Base-by-base conservation (phyloP, 768 basidiomycete genomes). In the Udeniomyces megalosporus region DNA sequence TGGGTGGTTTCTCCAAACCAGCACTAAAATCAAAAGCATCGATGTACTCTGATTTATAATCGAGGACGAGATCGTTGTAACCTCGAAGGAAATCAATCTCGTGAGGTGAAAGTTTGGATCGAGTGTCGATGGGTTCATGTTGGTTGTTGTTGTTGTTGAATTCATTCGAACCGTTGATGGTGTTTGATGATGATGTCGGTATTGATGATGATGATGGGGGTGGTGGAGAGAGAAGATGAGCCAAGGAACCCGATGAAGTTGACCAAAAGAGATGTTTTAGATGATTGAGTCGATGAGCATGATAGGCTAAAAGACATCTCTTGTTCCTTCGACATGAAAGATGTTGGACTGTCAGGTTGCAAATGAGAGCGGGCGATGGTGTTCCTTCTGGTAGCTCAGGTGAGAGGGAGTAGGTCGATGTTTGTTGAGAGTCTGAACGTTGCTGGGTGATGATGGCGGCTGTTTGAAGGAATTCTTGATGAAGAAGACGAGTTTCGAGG, bases 241-340 rank as follows among this genome's bases (percentile, higher is more conserved):
- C 87, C 2, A 95, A 77, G 3, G 88, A 85, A 15, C 89, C 92
- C 20, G 88, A 88, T 2, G 71, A 72, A 8, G 83, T 80, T 14
- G 81, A 76, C 93, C 93, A 97, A 75, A 88, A 95, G 77, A 87
- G 79, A 69, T 89, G 84, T 62, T 83, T 80, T 57, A 97, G 80
- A 57, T 83, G 82, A 70, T 88, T 85, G 44, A 88, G 74, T 60
- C 93, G 81, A 75, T 91, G 88, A 28, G 81, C 76, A 73, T 96
- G 89, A 74, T 97, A 99, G 0, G 89, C 90, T 49, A 96, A 81
- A 3, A 97, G 79, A 71, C 88, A 90, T n/a, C 95, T 85, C 73
- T 93, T 95, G 78, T 97, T 95, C 66, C 91, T 82, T 45, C 84
- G 78, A 68, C 93, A 85, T 42, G 88, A 83, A 8, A 92, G 87